Evolutionary conservation across 2,329 filamentous ascomycete genomes (phyloP), one percentile per base, ranked within the genome.

Genomic region (Tolypocladium paradoxum): DNA sequence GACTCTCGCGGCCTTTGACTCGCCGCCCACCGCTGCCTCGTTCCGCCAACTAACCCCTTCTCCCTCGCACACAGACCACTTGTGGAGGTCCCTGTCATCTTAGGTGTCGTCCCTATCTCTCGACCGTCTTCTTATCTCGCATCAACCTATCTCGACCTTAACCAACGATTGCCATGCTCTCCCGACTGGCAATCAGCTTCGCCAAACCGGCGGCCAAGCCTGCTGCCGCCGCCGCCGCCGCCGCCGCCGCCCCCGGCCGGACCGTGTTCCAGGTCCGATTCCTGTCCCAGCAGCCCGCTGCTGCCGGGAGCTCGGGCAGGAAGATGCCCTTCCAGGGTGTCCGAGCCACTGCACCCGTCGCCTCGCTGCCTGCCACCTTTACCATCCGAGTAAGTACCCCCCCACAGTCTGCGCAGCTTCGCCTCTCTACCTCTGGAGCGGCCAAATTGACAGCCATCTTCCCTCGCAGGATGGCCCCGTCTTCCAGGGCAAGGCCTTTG

Each of bases 401-500:
- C 6, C 5, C 49, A 56, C 14, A 9, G 18, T 14, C 40, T 12
- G 20, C 22, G 2, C 6, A 8, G 24, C 22, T 29, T 7, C 40
- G 4, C 2, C 27, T 6, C 27, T 11, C n/a, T 7, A 8, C 43
- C 43, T 6, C 18, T 20, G 8, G 43, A 31, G 43, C 27, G 14
- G 27, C 12, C 27, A 2, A 2, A 14, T 31, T 46, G 43, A 46
- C 43, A 14, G 9, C 29, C 27, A 14, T 33, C 51, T 57, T 55
- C 11, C 24, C 45, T 35, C 24, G 35, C 65, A 90, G 84, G 90
- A 96, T 75, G 93, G 93, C 57, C 93, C 93, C 46, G 86, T 97
- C 67, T 97, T 96, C 77, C 88, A 90, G 64, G 93, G 93, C 68
- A 96, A 88, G 69, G 95, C 92, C 55, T 99, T 97, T 64, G 93